These are phyloP conservation scores for Hygrophila difformis DNA, from an alignment of 257 asterid species.

Conservation along the genomic window DNA sequence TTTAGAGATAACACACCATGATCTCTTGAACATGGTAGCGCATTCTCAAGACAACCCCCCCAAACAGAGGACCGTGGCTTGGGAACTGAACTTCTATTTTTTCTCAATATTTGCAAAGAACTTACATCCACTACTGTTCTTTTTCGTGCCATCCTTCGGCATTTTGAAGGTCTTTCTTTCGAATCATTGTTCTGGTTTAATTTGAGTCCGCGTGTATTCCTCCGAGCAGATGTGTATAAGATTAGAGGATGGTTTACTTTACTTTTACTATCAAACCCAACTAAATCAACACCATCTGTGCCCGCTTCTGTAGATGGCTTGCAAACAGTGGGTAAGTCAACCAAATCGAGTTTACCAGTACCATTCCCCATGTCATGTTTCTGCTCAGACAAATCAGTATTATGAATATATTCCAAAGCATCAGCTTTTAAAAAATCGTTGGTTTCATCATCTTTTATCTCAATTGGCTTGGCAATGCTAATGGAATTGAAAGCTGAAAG, in stretches of 20 bases:
- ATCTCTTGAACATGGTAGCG: constrained; percentile 27
- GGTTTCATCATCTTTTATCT: constrained; percentile 24
- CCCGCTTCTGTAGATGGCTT: constrained; percentile 13
- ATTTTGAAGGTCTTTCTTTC: constrained; percentile 22
- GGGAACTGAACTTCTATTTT: constrained; percentile 44
- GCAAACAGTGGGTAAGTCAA: constrained; percentile 10
- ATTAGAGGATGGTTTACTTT: constrained; percentile 21
- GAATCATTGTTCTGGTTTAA: constrained; percentile 24
- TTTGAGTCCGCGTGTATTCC: constrained; percentile 20
- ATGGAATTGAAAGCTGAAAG: constrained; percentile 33
- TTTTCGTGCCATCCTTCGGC: constrained; percentile 24
- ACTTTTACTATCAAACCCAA: constrained; percentile 21
- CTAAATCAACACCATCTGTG: constrained; percentile 3
- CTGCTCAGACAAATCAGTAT: constrained; percentile 16
- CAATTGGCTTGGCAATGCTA: constrained; percentile 17
- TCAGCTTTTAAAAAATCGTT: constrained; percentile 8
- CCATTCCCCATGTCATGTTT: constrained; percentile 12
- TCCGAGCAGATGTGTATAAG: constrained; percentile 28
- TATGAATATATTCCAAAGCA: constrained; percentile 24
- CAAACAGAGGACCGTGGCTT: constrained; percentile 52
- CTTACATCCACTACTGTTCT: constrained; percentile 28
- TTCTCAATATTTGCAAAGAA: constrained; percentile 42
- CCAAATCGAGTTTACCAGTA: constrained; percentile 1
- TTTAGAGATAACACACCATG: constrained; percentile 14
- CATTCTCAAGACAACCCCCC: constrained; percentile 50